Base-by-base conservation (phyloP, 148 eudicot genomes). In the Cornus suecica region DNA sequence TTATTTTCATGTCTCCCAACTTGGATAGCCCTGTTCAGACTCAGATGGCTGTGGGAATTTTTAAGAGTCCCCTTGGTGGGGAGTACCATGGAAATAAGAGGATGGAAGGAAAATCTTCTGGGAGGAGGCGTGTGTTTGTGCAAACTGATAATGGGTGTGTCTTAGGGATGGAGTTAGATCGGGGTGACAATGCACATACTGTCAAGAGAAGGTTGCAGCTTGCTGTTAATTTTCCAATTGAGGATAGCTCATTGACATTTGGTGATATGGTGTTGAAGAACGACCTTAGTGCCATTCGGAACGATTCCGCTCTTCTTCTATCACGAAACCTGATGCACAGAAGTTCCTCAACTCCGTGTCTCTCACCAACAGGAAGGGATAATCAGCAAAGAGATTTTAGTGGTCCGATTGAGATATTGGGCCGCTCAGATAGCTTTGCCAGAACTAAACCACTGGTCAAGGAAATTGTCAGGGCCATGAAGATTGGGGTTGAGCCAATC, bases 261-360 rank as follows among this genome's bases (percentile, higher is more conserved):
- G 97, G 97, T 48, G 97, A 92, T 77, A 83, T 77, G 83, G 88
- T 92, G 83, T 79, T 92, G 83, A 87, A 88, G 80, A 88, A 90
- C 78, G 97, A 90, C 73, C 88, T 90, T n/a, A 89, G 88, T 83
- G 85, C 90, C 18, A 78, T 92, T 79, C 86, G 87, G n/a, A 87
- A 88, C 71, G 92, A 92, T 78, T 90, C 92, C 1, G 92, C 94
- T 18, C 90, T 90, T 70, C 85, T 92, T 9, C 75, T 92, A 66
- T 87, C 89, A 3, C 67, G 97, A 71, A 87, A 80, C 42, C 66
- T 72, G 28, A 72, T 92, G 83, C 97, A 92, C 31, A 73, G 97
- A 77, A 92, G 97, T 76, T 90, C 94, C 42, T 92, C 97, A 20
- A 87, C 97, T 52, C 97, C 97, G 11, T 92, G 97, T 79, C 78